Conservation (phyloP, 2,329 filamentous ascomycete species). For the Furcasterigmium furcatum region DNA sequence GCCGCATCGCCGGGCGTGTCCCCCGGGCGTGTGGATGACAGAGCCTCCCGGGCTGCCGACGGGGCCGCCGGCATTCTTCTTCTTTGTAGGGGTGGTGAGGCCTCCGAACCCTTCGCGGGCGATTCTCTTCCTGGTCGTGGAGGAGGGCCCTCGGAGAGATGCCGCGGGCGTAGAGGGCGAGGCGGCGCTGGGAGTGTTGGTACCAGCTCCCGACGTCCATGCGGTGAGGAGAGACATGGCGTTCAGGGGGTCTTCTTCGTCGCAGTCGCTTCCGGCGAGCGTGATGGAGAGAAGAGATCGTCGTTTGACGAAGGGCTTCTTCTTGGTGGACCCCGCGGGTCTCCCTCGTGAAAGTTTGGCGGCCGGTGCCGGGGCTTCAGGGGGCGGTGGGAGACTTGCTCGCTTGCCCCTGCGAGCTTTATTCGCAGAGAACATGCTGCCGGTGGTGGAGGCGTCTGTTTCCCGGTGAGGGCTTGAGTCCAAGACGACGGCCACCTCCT, state of each 20-base stretch:
- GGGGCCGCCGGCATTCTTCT: constrained; percentile 5
- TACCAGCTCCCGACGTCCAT: background rate
- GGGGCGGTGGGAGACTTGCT: background rate
- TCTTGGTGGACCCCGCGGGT: background rate
- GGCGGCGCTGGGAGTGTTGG: no score
- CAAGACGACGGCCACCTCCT: no score
- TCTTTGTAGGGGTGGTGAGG: constrained; percentile 2
- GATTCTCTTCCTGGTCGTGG: background rate
- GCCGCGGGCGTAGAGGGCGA: background rate
- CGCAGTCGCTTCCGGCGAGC: background rate
- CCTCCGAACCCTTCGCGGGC: constrained; percentile 4
- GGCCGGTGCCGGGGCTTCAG: background rate
- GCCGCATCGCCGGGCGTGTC: constrained; percentile 49
- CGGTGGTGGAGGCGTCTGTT: background rate
- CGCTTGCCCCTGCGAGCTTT: background rate
- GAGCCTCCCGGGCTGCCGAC: constrained; percentile 15
- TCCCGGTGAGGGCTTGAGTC: no score
- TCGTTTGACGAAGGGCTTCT: background rate
- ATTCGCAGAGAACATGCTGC: background rate
- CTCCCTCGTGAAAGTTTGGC: no score
- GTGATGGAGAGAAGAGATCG: background rate
- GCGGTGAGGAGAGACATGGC: background rate
- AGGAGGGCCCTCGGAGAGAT: background rate
- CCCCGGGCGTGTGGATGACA: constrained; percentile 43
- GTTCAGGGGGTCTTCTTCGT: background rate